These are phyloP conservation scores for Citrullus amarus DNA, from an alignment of 306 rosid species.

Conservation along the genomic window DNA sequence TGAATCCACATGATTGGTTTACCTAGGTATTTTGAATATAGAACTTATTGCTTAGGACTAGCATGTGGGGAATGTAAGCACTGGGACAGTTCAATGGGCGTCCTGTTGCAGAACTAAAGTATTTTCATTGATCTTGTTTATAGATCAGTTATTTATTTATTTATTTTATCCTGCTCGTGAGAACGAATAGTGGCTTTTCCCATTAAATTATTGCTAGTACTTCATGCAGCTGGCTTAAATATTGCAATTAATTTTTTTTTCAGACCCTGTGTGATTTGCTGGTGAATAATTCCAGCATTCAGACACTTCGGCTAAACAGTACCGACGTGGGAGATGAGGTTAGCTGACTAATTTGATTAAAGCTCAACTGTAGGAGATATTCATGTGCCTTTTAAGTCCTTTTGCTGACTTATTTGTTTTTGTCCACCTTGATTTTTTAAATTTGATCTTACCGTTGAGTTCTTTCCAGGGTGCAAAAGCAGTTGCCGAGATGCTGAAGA, in stretches of 20 bases:
- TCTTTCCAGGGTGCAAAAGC: slow-evolving; percentile 80
- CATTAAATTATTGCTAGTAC: background rate
- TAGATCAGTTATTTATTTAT: background rate
- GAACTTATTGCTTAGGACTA: background rate
- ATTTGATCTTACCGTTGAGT: background rate
- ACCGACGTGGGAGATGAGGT: slow-evolving; percentile 95
- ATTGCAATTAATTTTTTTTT: slow-evolving; percentile 21
- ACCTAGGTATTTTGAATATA: background rate
- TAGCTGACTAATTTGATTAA: slow-evolving; percentile 23
- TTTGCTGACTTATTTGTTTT: background rate
- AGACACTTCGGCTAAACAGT: slow-evolving; percentile 86
- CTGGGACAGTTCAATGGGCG: background rate
- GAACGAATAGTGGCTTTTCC: background rate
- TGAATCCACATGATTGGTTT: background rate
- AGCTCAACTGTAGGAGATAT: background rate
- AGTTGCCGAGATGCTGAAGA: slow-evolving; percentile 80
- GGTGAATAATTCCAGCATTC: slow-evolving; percentile 58
- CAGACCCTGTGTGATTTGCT: slow-evolving; percentile 74
- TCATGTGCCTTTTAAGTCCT: background rate
- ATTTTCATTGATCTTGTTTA: background rate
- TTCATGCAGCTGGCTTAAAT: background rate
- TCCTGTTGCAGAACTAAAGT: background rate
- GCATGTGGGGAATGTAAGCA: background rate
- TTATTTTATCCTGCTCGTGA: background rate
- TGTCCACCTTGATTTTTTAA: background rate